These are phyloP conservation scores for Suhomyces sp. DNA, from an alignment of 805 yeast genomes.

Conservation along the genomic window DNA sequence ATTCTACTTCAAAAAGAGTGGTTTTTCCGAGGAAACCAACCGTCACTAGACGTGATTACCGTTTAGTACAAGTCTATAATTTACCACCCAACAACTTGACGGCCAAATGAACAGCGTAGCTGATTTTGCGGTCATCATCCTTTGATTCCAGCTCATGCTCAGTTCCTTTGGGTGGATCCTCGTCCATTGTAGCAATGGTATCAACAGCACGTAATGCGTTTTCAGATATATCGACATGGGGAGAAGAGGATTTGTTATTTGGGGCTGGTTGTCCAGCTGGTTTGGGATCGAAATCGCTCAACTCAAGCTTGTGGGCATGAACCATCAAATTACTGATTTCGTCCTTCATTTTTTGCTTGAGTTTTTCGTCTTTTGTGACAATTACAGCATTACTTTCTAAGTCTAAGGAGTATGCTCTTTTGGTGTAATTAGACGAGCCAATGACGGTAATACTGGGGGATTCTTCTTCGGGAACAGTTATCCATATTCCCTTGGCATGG, in stretches of 20 bases:
- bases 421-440: slow-evolving; percentile 93
- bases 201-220: slow-evolving; percentile 2
- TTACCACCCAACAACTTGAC: slow-evolving; percentile 60
- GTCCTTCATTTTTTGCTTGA: slow-evolving; percentile 53
- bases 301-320: slow-evolving; percentile 49
- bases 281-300: slow-evolving; percentile 56
- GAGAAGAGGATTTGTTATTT: neutral
- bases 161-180: neutral
- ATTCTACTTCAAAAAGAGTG: neutral
- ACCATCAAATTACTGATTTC: slow-evolving; percentile 63
- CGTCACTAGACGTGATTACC: neutral
- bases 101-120: slow-evolving; percentile 62
- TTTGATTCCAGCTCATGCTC: slow-evolving; percentile 24
- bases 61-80: slow-evolving; percentile 24
- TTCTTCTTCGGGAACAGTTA: slow-evolving; percentile 52
- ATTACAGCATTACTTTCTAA: slow-evolving; percentile 84
- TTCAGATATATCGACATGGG: slow-evolving; percentile 2
- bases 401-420: slow-evolving; percentile 83
- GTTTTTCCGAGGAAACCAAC: neutral
- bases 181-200: slow-evolving; percentile 5
- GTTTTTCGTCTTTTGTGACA: slow-evolving; percentile 60
- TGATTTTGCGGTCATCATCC: slow-evolving; percentile 58
- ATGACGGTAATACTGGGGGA: slow-evolving; percentile 74
- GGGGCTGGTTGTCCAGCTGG: neutral
- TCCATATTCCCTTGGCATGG: slow-evolving; percentile 96